Base-by-base conservation (phyloP, 257 asterid species). In the Jaltomata sinuosa region DNA sequence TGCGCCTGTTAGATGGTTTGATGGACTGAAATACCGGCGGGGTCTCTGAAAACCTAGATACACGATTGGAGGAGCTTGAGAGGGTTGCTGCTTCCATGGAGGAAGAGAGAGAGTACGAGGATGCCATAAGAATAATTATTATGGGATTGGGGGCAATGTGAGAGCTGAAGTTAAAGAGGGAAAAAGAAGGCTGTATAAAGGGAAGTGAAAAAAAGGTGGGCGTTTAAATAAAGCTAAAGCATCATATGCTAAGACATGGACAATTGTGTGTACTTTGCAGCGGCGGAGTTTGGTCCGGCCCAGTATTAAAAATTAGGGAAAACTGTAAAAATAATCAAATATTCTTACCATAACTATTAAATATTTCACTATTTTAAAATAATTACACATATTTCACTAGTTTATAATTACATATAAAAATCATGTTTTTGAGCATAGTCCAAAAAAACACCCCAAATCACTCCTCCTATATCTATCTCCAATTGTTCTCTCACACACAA, bases 11-110 rank as follows among this genome's bases (percentile, higher is more conserved):
- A 68, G 57, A 62, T 2, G 76, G 32, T 42, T 81, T 85, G 74
- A 86, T 9, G 22, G 45, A 72, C 32, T 85, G 88, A 68, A 79
- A 38, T 9, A 36, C 27, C 8, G 85, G 80, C 55, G 81, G 27
- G 1, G 90, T 65, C 11, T 88, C 92, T 2, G 92, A 25, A 29
- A 89, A 87, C 79, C 85, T 89, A 80, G 92, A 49, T 59, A 87
- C 52, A 45, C 87, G 84, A 76, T 85, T 80, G 55, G 93, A 85
- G 84, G 93, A 86, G 84, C 89, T 67, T 10, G 95, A 85, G 52
- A 92, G 88, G 55, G 96, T 6, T 36, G 42, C 92, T 82, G 96
- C 93, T 82, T 95, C 97, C 93, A 91, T 88, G 79, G 92, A 64
- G 77, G 90, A 82, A 49, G 89, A 85, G 9, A 74, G 82, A 78